Evolutionary conservation across 495 filamentous ascomycete genomes (phyloP).

Genomic region (Lasiosphaeriaceae sp.): DNA sequence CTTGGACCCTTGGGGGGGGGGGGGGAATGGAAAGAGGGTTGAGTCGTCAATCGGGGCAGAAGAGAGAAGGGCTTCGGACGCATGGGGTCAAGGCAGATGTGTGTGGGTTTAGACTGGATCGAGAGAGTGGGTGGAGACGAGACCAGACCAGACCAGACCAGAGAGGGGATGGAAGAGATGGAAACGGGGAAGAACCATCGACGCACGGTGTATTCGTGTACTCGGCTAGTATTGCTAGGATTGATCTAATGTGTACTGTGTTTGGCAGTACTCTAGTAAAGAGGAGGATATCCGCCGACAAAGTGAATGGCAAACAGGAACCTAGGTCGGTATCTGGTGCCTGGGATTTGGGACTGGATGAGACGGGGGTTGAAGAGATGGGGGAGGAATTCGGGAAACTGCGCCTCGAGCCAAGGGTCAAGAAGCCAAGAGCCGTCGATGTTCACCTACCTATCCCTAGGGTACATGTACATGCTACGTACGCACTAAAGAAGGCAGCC

Average conservation of each 20-base stretch:
- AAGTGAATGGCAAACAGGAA: too few species aligned
- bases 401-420: background rate
- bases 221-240: background rate
- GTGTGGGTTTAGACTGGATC: background rate
- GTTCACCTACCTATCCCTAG: background rate
- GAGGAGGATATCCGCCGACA: too few species aligned
- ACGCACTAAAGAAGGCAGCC: too few species aligned
- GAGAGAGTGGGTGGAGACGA: background rate
- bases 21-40: slow-evolving; percentile 15
- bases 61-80: slow-evolving; percentile 6
- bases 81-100: background rate
- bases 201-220: background rate
- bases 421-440: background rate
- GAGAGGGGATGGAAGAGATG: background rate
- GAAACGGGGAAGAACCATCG: background rate
- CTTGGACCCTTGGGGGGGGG: slow-evolving; percentile 5
- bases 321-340: too few species aligned
- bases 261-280: too few species aligned
- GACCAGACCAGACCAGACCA: background rate
- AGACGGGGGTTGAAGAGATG: background rate
- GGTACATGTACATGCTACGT: background rate
- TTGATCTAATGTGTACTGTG: background rate
- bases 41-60: slow-evolving; percentile 21
- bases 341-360: background rate
- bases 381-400: background rate